These are phyloP conservation scores for Neurospora sp. DNA, from an alignment of 495 filamentous ascomycete species.

Conservation along the genomic window DNA sequence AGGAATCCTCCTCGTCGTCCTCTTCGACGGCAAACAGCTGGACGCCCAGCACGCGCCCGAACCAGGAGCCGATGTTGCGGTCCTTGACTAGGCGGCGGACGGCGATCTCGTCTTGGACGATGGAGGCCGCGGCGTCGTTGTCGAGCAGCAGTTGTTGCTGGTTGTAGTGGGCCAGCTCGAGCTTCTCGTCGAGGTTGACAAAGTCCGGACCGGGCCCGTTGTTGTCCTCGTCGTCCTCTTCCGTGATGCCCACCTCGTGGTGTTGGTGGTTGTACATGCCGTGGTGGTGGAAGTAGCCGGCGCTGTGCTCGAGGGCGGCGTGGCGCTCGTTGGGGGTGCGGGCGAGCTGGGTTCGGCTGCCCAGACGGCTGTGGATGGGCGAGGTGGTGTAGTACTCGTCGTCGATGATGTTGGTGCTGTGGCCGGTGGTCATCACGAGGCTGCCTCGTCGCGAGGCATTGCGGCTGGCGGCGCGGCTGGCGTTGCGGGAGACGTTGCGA, in stretches of 20 bases:
- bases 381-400: constrained; percentile 26
- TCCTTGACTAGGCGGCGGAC: constrained; percentile 44
- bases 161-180: constrained; percentile 25
- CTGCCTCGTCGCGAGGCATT: constrained; percentile 27
- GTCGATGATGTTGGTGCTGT: constrained; percentile 18
- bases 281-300: constrained; percentile 38
- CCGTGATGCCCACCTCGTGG: constrained; percentile 3
- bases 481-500: background rate
- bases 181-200: constrained; percentile 42
- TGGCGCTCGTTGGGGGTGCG: background rate
- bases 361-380: constrained; percentile 27
- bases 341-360: constrained; percentile 27
- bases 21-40: constrained; percentile 63
- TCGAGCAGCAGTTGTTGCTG: constrained; percentile 1
- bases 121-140: constrained; percentile 25
- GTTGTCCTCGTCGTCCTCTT: constrained; percentile 17
- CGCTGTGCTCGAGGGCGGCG: constrained; percentile 10
- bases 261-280: constrained; percentile 1
- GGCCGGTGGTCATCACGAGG: constrained; percentile 5
- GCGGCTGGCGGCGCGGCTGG: constrained; percentile 8
- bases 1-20: constrained; percentile 35
- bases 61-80: constrained; percentile 60
- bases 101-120: constrained; percentile 40
- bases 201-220: constrained; percentile 49
- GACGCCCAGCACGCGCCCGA: constrained; percentile 67